Base-by-base conservation (phyloP, 805 yeast species). In the Suhomyces xylopsoci region DNA sequence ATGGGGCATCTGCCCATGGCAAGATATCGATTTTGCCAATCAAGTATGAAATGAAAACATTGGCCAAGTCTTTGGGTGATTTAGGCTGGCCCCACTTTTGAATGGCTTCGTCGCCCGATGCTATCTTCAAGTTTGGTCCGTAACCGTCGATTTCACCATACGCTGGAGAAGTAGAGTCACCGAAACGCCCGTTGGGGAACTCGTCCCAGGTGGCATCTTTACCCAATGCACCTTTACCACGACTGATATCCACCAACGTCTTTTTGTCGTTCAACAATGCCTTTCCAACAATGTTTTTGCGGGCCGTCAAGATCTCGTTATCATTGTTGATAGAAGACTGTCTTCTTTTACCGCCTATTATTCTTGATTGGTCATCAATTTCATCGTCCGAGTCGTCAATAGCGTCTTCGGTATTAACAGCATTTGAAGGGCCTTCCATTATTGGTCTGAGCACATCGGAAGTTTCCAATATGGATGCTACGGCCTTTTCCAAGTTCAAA, bases 121-220 rank as follows among this genome's bases (percentile, higher is more conserved):
- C 80, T 4, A 90, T 84, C 63, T 92, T 92, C 62, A 94, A 80
- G 2, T 88, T 82, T 0, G 97, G 97, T 2, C 98, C 98, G 67
- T 93, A 94, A 28, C 98, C 98, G 67, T 92, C 97, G 61, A 93
- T 90, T 71, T 93, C 97, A 76, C 98, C 99, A 69, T 88, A 93
- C 1, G 98, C 98, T 17, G 97, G 97, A 32, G 97, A 90, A 62
- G 94, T 79, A 0, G 97, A 88, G 71, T 91, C 96, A 73, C 97
- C 96, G 68, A 90, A 90, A 73, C 98, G 81, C 65, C 97, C 97
- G 69, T 92, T 90, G 25, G 97, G 94, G 69, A 90, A 92, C 64
- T 92, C 98, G 74, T 92, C 98, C 98, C 98, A 92, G 1, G 92
- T 88, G 3, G 96, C 96, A 67, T 89, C 94, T 62, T 89, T 83